Evolutionary conservation across 2,329 filamentous ascomycete species (phyloP), one percentile per base, ranked within the genome.

Genomic region (Dothideomycetes sp.): DNA sequence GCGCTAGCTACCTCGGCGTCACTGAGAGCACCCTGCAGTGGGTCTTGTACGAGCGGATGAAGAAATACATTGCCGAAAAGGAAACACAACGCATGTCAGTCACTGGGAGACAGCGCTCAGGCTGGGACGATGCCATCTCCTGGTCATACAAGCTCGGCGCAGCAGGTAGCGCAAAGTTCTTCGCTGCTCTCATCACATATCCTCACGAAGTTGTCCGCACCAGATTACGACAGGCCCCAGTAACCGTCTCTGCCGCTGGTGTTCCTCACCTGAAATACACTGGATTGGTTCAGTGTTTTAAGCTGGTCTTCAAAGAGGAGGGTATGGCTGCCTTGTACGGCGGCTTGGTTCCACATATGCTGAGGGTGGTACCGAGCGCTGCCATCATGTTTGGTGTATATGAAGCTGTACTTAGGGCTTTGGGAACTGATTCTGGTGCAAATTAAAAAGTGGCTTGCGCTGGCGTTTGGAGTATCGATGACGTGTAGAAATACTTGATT

Each of bases 381-480:
- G 87, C 84, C 49, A 94, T 96, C 59, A 95, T 94, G 84, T 94
- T 95, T 60, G 87, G 86, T 61, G 91, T 91, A 69, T 94, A 70
- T 40, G 68, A 71, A 48, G 62, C 58, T n/a, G 64, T 69, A n/a
- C 49, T 71, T 41, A 64, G 63, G 50, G 53, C 63, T 10, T 47
- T 70, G 31, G 67, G 67, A 3, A 61, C 65, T 45, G 63, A 56
- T 36, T 62, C 63, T 41, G 61, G 62, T 39, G 54, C 62, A 34
- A 43, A 39, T 18, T 38, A 17, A 33, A 14, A 15, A 33, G 5
- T 33, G 31, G 31, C n/a, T 8, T 5, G 22, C 22, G 10, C 14
- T 33, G 31, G 31, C 9, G 14, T 33, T 27, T 27, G 22, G 22
- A 27, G 22, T 27, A 27, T 27, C 12, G 22, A 27, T 7, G 7